Evolutionary conservation across 1,139 yeast species (phyloP).

Genomic region (Zygotorulaspora mrakii): DNA sequence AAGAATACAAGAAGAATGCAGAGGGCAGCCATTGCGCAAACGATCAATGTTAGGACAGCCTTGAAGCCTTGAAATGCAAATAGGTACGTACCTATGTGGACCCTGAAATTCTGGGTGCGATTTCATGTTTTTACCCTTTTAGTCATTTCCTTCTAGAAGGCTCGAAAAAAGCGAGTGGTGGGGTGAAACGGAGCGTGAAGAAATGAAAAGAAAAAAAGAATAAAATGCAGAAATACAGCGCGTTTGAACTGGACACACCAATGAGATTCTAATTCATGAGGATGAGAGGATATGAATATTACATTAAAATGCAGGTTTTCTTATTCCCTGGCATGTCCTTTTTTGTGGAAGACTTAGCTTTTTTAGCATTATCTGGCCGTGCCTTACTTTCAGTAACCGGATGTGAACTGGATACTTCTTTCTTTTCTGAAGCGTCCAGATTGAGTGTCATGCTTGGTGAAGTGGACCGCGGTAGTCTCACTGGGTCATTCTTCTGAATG

Average conservation of each 20-base stretch:
- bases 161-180: not conserved
- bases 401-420: too few relatives aligned
- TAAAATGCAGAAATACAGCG: not conserved
- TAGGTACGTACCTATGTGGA: not conserved
- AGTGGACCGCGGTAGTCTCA: not conserved
- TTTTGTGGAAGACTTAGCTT: conserved; percentile 17
- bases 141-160: not conserved
- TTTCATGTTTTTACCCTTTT: conserved; percentile 1
- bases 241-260: too few relatives aligned
- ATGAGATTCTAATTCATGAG: not conserved
- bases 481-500: not conserved
- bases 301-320: conserved; percentile 45
- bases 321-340: too few relatives aligned
- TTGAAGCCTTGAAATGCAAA: not conserved
- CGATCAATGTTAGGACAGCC: too few relatives aligned
- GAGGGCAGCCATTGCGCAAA: too few relatives aligned
- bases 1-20: too few relatives aligned
- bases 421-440: not conserved
- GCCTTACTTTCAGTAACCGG: too few relatives aligned
- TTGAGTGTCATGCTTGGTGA: conserved; percentile 1
- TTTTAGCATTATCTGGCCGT: conserved; percentile 4
- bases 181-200: not conserved
- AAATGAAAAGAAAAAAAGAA: too few relatives aligned
- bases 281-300: conserved; percentile 7
- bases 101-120: not conserved